Percentiles rank a stretch among this genome's conserved stretches.
These are phyloP conservation scores for Angophora floribunda DNA, from an alignment of 345 rosid species.

Conservation along the genomic window DNA sequence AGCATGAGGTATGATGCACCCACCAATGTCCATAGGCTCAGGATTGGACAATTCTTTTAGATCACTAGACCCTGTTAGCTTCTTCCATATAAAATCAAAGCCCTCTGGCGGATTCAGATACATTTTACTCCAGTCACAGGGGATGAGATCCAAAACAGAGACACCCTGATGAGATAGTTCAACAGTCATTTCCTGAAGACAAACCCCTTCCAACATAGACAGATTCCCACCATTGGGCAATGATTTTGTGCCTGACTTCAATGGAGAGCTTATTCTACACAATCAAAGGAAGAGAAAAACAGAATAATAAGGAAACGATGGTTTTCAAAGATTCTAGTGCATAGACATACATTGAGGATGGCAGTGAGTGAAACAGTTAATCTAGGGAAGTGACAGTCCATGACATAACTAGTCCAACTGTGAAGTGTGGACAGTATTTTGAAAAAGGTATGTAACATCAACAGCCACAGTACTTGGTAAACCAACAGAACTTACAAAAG, in stretches of 20 bases:
- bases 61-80: constrained; percentile 43
- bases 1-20: constrained; percentile 80
- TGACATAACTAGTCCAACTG: not conserved
- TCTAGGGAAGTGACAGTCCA: not conserved
- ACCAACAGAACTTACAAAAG: not conserved
- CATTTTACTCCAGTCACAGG: constrained; percentile 34
- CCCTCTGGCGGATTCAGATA: constrained; percentile 68
- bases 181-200: not conserved
- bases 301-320: not conserved
- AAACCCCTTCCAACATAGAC: not conserved
- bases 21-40: constrained; percentile 16
- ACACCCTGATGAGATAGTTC: constrained; percentile 7
- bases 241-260: not conserved
- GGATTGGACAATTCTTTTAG: constrained; percentile 26
- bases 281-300: not conserved
- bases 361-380: not conserved
- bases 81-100: constrained; percentile 78
- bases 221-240: not conserved
- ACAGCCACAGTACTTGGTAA: not conserved
- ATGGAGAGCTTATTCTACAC: not conserved
- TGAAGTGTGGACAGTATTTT: not conserved
- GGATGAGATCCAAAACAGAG: constrained; percentile 65
- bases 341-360: not conserved
- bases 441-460: not conserved
- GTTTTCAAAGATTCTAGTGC: not conserved